These are phyloP conservation scores for Rosa rugosa DNA, from an alignment of 306 rosid species.

Conservation along the genomic window DNA sequence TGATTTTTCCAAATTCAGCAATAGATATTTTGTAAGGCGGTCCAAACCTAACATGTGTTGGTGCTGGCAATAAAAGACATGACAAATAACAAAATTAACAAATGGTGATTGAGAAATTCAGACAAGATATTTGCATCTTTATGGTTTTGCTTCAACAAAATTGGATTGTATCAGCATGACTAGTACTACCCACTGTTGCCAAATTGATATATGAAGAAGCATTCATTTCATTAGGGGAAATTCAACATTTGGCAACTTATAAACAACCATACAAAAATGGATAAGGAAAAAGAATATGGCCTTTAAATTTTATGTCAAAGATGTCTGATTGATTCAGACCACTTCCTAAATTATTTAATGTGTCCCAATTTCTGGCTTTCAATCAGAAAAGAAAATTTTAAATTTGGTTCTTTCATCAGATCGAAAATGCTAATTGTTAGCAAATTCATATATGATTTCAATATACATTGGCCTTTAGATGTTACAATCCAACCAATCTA, in stretches of 20 bases:
- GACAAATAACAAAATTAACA: not conserved
- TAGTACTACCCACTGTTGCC: not conserved
- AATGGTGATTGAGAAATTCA: not conserved
- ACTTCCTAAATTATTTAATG: not conserved
- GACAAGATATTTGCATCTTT: not conserved
- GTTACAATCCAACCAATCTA: not conserved
- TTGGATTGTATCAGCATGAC: not conserved
- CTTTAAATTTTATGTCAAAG: not conserved
- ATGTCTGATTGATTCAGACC: not conserved
- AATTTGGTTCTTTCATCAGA: not conserved
- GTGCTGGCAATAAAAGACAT: not conserved
- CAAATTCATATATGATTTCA: not conserved
- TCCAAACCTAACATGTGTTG: slow-evolving; percentile 9
- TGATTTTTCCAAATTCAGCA: not conserved
- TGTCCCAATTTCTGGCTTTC: not conserved
- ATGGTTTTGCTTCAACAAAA: slow-evolving; percentile 8
- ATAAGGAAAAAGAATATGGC: not conserved
- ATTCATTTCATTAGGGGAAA: not conserved
- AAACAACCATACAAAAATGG: not conserved
- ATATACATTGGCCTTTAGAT: not conserved
- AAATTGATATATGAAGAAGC: not conserved
- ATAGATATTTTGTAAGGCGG: slow-evolving; percentile 8
- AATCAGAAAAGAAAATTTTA: not conserved
- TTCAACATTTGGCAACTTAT: not conserved
- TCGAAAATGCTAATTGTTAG: not conserved